phyloP scores from a whole-genome alignment of 208 protist genomes.

The Leishmania tarentolae region DNA sequence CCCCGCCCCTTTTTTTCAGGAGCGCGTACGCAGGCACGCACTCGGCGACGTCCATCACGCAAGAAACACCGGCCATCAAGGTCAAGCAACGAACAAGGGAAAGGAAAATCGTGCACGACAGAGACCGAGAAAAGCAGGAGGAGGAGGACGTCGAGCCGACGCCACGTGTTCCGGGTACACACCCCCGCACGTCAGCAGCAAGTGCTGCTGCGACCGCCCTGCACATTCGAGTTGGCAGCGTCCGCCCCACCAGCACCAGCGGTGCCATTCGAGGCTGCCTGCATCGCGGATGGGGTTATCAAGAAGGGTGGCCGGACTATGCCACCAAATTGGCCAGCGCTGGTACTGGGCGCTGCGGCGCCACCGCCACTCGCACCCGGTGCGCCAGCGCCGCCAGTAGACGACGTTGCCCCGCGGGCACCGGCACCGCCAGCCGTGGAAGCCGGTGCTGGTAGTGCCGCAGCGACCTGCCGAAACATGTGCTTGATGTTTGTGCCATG shows the following conservation, averaged over 20 bases:
- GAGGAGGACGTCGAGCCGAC: not conserved
- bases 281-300: slow-evolving; percentile 24
- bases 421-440: not conserved
- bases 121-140: not conserved
- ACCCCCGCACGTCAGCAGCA: slow-evolving; percentile 14
- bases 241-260: not conserved
- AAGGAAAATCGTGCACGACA: not conserved
- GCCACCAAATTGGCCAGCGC: slow-evolving; percentile 21
- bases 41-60: not conserved
- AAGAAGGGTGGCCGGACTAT: slow-evolving; percentile 27
- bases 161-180: not conserved
- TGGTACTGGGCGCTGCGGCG: not conserved
- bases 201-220: slow-evolving; percentile 4
- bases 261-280: slow-evolving; percentile 7
- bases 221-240: not conserved
- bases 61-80: not conserved
- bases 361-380: not conserved
- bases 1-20: too few relatives aligned
- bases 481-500: slow-evolving; percentile 74
- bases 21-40: not conserved
- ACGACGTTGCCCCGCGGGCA: not conserved
- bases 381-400: not conserved
- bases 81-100: not conserved
- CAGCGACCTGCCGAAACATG: slow-evolving; percentile 75
- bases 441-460: slow-evolving; percentile 41